Percentiles rank a stretch among this genome's conserved stretches.
These are phyloP conservation scores for Apiotrichum domesticum DNA, from an alignment of 1,284 basidiomycete species.

Conservation along the genomic window DNA sequence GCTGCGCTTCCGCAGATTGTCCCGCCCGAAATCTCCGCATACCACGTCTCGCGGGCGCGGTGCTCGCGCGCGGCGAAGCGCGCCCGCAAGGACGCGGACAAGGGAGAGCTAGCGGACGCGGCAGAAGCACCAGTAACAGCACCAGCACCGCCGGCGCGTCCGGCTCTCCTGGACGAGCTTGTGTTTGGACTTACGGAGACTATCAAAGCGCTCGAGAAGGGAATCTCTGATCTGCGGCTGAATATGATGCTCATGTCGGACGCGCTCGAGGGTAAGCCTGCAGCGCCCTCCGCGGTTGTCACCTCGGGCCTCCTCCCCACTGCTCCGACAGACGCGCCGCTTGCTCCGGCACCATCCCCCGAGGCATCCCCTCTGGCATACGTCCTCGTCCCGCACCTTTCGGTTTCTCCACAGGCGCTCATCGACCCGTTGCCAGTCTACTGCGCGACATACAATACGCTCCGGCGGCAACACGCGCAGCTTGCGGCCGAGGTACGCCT, in stretches of 20 bases:
- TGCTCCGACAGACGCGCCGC: conserved; percentile 10
- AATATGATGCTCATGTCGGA: conserved; percentile 32
- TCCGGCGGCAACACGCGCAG: conserved; percentile 32
- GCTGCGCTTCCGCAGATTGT: conserved; percentile 30
- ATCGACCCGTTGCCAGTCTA: conserved; percentile 36
- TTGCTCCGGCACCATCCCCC: neutral
- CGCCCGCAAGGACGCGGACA: neutral
- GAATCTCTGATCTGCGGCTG: conserved; percentile 47
- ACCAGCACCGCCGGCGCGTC: conserved; percentile 22
- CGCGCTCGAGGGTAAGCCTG: conserved; percentile 28
- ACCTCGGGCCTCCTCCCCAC: conserved; percentile 25
- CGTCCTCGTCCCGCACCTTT: conserved; percentile 35
- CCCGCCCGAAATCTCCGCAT: conserved; percentile 29
- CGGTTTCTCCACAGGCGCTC: conserved; percentile 34
- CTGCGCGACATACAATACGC: conserved; percentile 41
- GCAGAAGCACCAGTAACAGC: neutral
- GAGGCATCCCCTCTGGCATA: conserved; percentile 17
- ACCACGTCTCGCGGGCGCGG: conserved; percentile 34
- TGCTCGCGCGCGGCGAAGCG: conserved; percentile 30
- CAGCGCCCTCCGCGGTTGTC: neutral
- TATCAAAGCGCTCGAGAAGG: conserved; percentile 64
- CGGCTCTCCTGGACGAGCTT: conserved; percentile 54
- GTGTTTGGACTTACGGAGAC: conserved; percentile 72
- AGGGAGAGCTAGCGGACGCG: conserved; percentile 1
- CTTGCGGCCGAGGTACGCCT: conserved; percentile 18